Percentiles rank a stretch among this genome's conserved stretches.
phyloP scores from a whole-genome alignment of 345 rosid genomes.

The Salix dunnii region DNA sequence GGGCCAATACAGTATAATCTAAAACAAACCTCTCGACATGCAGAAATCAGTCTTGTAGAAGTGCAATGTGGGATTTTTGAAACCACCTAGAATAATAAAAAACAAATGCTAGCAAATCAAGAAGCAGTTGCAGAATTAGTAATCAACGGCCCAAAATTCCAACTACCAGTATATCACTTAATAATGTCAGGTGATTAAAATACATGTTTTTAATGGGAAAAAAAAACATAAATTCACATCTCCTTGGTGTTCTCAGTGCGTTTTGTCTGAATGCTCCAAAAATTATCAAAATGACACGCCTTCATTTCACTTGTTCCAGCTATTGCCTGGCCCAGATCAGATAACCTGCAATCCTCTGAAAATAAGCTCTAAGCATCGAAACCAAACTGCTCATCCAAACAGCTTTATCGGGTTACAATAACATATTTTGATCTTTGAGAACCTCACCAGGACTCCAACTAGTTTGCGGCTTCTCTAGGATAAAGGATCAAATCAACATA shows the following conservation, averaged over 20 bases:
- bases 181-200: not conserved
- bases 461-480: too few species aligned
- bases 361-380: too few species aligned
- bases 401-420: too few species aligned
- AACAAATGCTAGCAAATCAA: not conserved
- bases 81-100: not conserved
- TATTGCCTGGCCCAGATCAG: too few species aligned
- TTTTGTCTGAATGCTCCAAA: not conserved
- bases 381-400: too few species aligned
- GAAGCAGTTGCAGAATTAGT: not conserved
- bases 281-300: not conserved
- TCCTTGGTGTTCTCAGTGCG: not conserved
- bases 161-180: not conserved
- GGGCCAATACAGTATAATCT: not conserved
- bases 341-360: too few species aligned
- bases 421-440: too few species aligned
- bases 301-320: too few species aligned
- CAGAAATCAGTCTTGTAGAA: not conserved
- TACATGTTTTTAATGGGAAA: too few species aligned
- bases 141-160: not conserved
- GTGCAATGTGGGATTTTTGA: not conserved
- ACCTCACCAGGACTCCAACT: too few species aligned
- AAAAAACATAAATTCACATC: not conserved
- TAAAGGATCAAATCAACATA: too few species aligned
- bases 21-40: not conserved